Base-by-base conservation (phyloP, 2,329 filamentous ascomycete genomes). In the Colletotrichum brevisporum region DNA sequence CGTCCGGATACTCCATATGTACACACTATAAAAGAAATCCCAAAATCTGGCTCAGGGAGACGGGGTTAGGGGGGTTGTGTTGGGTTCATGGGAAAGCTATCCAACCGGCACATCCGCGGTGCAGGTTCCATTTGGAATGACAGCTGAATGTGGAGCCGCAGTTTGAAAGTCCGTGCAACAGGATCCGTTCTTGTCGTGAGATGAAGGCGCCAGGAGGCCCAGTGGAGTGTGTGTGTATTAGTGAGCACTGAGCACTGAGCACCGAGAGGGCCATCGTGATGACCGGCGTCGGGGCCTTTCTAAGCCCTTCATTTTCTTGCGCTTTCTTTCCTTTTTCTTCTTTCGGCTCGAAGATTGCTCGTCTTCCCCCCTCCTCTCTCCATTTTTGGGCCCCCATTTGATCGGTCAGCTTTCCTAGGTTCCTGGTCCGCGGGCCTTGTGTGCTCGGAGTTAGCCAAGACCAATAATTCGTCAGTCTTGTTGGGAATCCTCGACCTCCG, bases 31-130 rank as follows among this genome's bases (percentile, higher is more conserved):
- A 36, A 31, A 24, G 21, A 36, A 36, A 36, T 36, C 31, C 9
- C 9, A 36, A 36, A 36, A 36, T 36, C 21, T 13, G 48, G 48
- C 18, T 5, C 18, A 51, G 48, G 6, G 48, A 51, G 48, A 51
- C 2, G 47, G 56, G 57, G 2, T 36, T 36, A 12, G 31, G 31
- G 31, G 31, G 6, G 8, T 36, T 36, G 31, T 8, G 31, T 36
- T 12, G 24, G 55, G 39, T 58, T 47, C 24, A 45, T 2, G 12
- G 47, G 48, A 52, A 43, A 24, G 50, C 41, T n/a, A 59, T 53
- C 51, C 67, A 69, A 67, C 67, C 67, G 67, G 67, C 67, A 69
- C 62, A 69, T 69, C 67, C 67, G 62, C 67, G 67, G 63, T 60
- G 56, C 66, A 51, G 54, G 55, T 48, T 50, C 55, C 56, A 69